phyloP scores from a whole-genome alignment of 306 rosid genomes.

The Pachyrhizus erosus region DNA sequence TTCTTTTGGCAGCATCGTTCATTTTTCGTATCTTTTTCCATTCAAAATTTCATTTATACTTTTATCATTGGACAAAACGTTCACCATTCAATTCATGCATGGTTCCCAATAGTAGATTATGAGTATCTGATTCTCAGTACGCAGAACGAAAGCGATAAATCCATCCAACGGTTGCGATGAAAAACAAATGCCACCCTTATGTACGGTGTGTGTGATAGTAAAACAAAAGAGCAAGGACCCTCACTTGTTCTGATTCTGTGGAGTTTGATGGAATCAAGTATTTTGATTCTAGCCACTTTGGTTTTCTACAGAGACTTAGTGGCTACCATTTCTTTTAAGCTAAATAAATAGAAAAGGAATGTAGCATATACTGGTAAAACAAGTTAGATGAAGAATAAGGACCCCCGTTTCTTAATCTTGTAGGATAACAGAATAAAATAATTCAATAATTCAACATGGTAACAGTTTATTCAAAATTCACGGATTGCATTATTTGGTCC shows the following conservation, averaged over 20 bases:
- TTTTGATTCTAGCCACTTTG: constrained; percentile 32
- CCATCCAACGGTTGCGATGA: constrained; percentile 35
- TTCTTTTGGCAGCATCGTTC: constrained; percentile 37
- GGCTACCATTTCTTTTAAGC: constrained; percentile 9
- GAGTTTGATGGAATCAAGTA: constrained; percentile 20
- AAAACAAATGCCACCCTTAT: constrained; percentile 14
- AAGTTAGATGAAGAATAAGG: constrained; percentile 24
- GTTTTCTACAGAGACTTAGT: constrained; percentile 7
- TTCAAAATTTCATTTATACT: constrained; percentile 14
- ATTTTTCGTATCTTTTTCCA: not conserved
- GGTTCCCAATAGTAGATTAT: constrained; percentile 15
- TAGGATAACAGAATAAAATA: not conserved
- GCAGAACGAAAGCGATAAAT: constrained; percentile 20
- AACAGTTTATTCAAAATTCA: constrained; percentile 19
- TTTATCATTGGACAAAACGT: constrained; percentile 38
- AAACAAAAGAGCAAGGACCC: constrained; percentile 25
- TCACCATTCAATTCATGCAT: constrained; percentile 38
- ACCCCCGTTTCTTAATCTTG: not conserved
- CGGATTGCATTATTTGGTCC: constrained; percentile 24
- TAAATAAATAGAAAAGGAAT: not conserved
- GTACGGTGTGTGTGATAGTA: not conserved
- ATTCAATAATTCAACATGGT: constrained; percentile 7
- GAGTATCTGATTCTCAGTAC: constrained; percentile 43
- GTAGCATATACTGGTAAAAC: not conserved
- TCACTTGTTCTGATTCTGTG: constrained; percentile 10